Evolutionary conservation across 352 stramenopile genomes (phyloP).

Genomic region (Pythium coloratum): DNA sequence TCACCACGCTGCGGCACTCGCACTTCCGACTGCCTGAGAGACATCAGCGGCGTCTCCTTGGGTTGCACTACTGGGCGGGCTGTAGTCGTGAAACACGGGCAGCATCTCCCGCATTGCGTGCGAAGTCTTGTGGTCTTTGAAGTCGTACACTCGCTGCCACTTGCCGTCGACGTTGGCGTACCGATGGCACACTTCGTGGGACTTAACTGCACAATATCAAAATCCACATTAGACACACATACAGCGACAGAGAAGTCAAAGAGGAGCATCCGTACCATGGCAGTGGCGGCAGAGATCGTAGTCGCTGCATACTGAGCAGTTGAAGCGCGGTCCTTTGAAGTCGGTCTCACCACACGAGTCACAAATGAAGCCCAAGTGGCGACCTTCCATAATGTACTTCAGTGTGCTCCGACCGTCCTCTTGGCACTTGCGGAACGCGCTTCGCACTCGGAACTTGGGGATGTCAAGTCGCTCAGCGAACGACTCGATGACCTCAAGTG

Average conservation of each 20-base stretch:
- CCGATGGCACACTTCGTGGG: conserved; percentile 60
- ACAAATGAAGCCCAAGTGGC: conserved; percentile 82
- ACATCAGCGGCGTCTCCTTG: background rate
- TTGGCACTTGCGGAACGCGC: conserved; percentile 76
- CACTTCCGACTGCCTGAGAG: background rate
- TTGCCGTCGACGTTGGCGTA: conserved; percentile 84
- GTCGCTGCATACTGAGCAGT: conserved; percentile 73
- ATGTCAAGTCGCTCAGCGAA: conserved; percentile 73
- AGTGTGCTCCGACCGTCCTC: conserved; percentile 65
- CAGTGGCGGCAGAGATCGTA: conserved; percentile 72
- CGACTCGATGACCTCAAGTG: conserved; percentile 61
- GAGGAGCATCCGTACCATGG: conserved; percentile 46
- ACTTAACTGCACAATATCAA: conserved; percentile 36
- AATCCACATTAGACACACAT: background rate
- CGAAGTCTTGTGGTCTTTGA: conserved; percentile 56
- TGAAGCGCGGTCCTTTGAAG: conserved; percentile 72
- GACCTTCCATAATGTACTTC: conserved; percentile 80
- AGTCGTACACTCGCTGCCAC: conserved; percentile 77
- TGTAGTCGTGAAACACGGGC: conserved; percentile 67
- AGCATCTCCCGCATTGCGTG: conserved; percentile 72
- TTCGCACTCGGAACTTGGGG: conserved; percentile 77
- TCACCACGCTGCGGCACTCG: conserved; percentile 6
- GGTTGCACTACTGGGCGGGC: background rate
- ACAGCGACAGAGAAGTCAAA: background rate
- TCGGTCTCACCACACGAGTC: conserved; percentile 81